Conservation (phyloP, 2,329 filamentous ascomycete species). For the Trichophyton equinum region DNA sequence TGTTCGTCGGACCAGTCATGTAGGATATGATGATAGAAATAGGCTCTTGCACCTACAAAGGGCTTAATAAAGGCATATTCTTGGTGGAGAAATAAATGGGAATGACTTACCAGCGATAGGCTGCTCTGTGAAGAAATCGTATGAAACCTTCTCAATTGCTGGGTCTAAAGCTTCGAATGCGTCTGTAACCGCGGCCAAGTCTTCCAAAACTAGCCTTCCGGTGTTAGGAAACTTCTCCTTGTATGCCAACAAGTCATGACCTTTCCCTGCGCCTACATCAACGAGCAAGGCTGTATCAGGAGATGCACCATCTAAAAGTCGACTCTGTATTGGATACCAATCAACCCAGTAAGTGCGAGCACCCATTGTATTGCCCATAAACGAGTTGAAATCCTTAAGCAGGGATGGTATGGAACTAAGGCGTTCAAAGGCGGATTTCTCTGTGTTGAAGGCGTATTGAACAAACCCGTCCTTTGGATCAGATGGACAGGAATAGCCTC, state of each 20-base stretch:
- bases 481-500: conserved; percentile 3
- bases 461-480: conserved; percentile 5
- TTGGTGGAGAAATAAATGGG: neutral
- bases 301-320: neutral
- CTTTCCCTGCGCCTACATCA: conserved; percentile 34
- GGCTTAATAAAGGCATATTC: neutral
- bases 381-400: conserved; percentile 2
- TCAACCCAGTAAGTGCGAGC: conserved; percentile 6
- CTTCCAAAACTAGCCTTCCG: conserved; percentile 39
- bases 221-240: conserved; percentile 26
- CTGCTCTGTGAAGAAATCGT: conserved; percentile 39
- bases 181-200: conserved; percentile 31
- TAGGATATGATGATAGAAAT: conserved; percentile 26
- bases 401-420: conserved; percentile 3
- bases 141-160: conserved; percentile 23
- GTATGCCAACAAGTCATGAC: conserved; percentile 33
- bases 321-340: conserved; percentile 5
- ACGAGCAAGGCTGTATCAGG: conserved; percentile 23
- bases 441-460: conserved; percentile 5
- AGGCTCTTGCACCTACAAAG: conserved; percentile 24
- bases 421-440: conserved; percentile 4
- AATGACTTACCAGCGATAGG: conserved; percentile 31
- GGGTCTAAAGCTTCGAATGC: conserved; percentile 13
- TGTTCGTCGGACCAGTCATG: conserved; percentile 27
- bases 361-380: conserved; percentile 6